A percentile compares a stretch with the other conserved stretches of the same genome.
These are phyloP conservation scores for Mrakia blollopis DNA, from an alignment of 768 basidiomycete species.

Conservation along the genomic window DNA sequence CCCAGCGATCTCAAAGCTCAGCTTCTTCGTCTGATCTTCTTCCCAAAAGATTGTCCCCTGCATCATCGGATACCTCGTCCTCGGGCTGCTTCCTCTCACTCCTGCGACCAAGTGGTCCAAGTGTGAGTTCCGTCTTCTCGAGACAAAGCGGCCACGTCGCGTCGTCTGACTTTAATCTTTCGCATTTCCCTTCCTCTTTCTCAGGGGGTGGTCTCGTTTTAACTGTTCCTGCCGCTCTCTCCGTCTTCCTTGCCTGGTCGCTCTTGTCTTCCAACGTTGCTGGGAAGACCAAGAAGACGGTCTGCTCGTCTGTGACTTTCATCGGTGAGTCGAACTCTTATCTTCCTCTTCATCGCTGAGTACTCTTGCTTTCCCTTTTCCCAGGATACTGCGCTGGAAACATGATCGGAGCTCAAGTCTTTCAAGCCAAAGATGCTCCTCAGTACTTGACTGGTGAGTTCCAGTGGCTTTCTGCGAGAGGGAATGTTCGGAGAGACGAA, in stretches of 20 bases:
- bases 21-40: no score
- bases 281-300: slow-evolving; percentile 38
- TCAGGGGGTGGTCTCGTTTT: neutral
- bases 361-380: neutral
- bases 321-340: neutral
- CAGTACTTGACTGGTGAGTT: neutral
- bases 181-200: no score
- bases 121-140: no score
- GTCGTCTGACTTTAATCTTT: no score
- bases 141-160: no score
- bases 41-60: no score
- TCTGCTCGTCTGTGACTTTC: slow-evolving; percentile 28
- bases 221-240: neutral
- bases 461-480: no score
- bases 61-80: no score
- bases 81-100: slow-evolving; percentile 12
- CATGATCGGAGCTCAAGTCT: slow-evolving; percentile 23
- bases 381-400: slow-evolving; percentile 9
- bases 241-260: slow-evolving; percentile 35
- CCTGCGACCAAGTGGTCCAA: slow-evolving; percentile 1
- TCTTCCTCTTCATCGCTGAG: neutral
- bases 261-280: slow-evolving; percentile 36
- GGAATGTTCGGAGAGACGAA: no score
- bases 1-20: no score
- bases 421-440: slow-evolving; percentile 26